Conservation (phyloP, 441 rosid genomes). For the Melastoma candidum region DNA sequence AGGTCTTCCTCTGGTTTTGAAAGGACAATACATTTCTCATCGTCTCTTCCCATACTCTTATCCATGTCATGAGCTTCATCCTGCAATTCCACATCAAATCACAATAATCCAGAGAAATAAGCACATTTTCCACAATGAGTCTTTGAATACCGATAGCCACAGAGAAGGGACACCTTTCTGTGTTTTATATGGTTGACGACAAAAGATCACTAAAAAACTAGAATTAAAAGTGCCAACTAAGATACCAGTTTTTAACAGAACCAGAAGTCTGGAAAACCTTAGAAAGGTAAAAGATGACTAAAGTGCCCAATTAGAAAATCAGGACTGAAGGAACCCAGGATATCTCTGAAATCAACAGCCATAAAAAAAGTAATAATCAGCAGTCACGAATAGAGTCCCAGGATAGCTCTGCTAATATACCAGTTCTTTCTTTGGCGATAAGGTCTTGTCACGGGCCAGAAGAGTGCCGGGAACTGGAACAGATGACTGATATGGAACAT, state of each 20-base stretch:
- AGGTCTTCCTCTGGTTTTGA: constrained; percentile 16
- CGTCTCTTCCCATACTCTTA: constrained; percentile 13
- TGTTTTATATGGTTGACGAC: constrained; percentile 1
- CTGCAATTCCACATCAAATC: constrained; percentile 26
- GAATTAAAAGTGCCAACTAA: not conserved
- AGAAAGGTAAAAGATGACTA: too few relatives aligned
- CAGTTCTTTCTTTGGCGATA: constrained; percentile 39
- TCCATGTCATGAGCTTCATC: constrained; percentile 17
- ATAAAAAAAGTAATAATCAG: too few relatives aligned
- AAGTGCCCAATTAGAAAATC: too few relatives aligned
- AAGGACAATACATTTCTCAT: constrained; percentile 15
- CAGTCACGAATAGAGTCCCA: too few relatives aligned
- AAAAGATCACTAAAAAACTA: constrained; percentile 5
- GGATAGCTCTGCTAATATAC: constrained; percentile 15
- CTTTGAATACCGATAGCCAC: not conserved
- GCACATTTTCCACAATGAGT: constrained; percentile 1
- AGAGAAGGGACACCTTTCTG: too few relatives aligned
- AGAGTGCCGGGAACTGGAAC: constrained; percentile 37
- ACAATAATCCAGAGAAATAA: not conserved
- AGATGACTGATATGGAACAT: constrained; percentile 75
- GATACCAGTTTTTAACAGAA: too few relatives aligned
- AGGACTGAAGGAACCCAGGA: too few relatives aligned
- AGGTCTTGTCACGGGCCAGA: constrained; percentile 33
- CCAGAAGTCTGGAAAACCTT: too few relatives aligned
- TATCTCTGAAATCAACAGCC: too few relatives aligned